Evolutionary conservation across 2,329 filamentous ascomycete genomes (phyloP).

Genomic region (Calonectria pseudoturangicola): DNA sequence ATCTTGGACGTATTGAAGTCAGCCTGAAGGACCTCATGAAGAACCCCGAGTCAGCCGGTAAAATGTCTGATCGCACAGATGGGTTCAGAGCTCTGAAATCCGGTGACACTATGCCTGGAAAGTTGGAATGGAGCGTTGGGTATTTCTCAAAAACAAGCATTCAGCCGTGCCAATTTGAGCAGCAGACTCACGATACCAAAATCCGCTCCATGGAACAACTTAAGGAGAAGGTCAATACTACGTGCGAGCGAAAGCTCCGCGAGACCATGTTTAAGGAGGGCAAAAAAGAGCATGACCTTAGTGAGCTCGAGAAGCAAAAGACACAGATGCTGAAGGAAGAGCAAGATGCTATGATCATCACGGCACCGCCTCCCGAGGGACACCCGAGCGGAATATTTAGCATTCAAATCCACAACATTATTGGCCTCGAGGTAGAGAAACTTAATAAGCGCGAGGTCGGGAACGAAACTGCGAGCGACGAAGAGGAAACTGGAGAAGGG

Average conservation of each 20-base stretch:
- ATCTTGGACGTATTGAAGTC: constrained; percentile 83
- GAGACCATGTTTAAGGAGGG: constrained; percentile 72
- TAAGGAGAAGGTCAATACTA: constrained; percentile 72
- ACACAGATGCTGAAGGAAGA: constrained; percentile 77
- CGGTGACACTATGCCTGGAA: constrained; percentile 81
- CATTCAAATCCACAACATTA: constrained; percentile 84
- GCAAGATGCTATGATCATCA: constrained; percentile 80
- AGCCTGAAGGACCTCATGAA: constrained; percentile 80
- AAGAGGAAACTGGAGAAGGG: constrained; percentile 78
- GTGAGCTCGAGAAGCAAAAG: constrained; percentile 81
- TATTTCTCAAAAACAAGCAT: constrained; percentile 82
- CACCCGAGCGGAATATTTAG: constrained; percentile 81
- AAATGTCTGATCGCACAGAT: constrained; percentile 78
- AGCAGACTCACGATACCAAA: constrained; percentile 75
- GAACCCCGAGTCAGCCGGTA: constrained; percentile 74
- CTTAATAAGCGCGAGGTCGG: constrained; percentile 73
- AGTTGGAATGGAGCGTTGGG: constrained; percentile 81
- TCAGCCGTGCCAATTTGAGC: constrained; percentile 75
- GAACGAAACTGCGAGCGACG: constrained; percentile 68
- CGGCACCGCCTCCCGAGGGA: constrained; percentile 77
- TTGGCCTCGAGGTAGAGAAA: constrained; percentile 77
- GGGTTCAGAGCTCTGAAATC: constrained; percentile 79
- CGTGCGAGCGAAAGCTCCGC: constrained; percentile 77
- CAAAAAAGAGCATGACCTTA: constrained; percentile 70
- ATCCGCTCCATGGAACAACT: constrained; percentile 76